Percentiles rank a stretch among this genome's conserved stretches.
Conservation (phyloP, 1,284 basidiomycete species). For the Pyrrhoderma noxium region DNA sequence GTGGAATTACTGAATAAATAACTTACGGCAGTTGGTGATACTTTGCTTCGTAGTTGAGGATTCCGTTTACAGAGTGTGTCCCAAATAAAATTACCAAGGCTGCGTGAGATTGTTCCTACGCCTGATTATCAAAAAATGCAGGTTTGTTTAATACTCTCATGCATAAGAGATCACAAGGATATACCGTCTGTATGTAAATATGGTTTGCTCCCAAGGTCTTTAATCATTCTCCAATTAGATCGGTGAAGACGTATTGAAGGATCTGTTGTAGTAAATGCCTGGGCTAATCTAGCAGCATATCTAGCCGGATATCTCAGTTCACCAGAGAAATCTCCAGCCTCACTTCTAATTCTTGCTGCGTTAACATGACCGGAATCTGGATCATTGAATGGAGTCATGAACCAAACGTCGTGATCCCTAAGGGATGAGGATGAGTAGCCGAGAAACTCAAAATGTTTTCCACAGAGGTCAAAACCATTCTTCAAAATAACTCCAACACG, state of each 20-base stretch:
- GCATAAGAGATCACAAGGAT: no score
- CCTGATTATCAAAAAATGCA: background rate
- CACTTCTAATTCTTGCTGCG: conserved; percentile 48
- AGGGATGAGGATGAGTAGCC: conserved; percentile 69
- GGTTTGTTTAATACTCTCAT: no score
- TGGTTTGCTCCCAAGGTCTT: conserved; percentile 40
- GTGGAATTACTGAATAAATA: no score
- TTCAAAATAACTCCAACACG: conserved; percentile 64
- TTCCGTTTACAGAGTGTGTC: conserved; percentile 39
- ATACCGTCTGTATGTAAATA: conserved; percentile 65
- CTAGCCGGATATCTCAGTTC: conserved; percentile 61
- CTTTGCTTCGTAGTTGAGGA: conserved; percentile 27
- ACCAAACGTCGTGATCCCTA: conserved; percentile 70
- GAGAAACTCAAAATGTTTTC: conserved; percentile 62
- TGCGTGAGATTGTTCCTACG: conserved; percentile 61
- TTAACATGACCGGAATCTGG: conserved; percentile 35
- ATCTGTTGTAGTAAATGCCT: conserved; percentile 77
- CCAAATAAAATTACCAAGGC: conserved; percentile 54
- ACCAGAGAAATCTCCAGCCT: conserved; percentile 56
- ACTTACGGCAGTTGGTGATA: conserved; percentile 56
- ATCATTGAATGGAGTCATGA: conserved; percentile 48
- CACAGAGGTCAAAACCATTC: conserved; percentile 58
- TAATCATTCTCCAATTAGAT: conserved; percentile 53
- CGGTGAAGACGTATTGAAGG: conserved; percentile 50
- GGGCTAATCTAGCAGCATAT: conserved; percentile 73